Conservation (phyloP, 2,329 filamentous ascomycete genomes). For the Arthrobotrys entomopaga region DNA sequence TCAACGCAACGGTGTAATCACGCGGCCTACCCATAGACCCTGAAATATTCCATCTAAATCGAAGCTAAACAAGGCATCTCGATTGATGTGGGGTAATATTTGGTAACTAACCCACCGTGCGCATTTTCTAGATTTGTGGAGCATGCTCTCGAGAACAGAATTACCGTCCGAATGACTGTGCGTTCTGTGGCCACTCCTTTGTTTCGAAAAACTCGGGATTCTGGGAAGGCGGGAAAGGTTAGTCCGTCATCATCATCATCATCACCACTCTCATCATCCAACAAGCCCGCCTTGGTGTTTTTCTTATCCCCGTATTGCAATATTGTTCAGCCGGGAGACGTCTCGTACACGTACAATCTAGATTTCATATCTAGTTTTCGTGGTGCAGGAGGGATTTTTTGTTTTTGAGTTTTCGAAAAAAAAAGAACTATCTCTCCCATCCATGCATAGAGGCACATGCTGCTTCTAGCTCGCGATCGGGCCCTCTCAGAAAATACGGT, state of each 20-base stretch:
- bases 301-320: constrained; percentile 7
- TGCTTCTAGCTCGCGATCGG: constrained; percentile 1
- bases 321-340: constrained; percentile 29
- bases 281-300: not conserved
- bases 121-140: constrained; percentile 63
- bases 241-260: constrained; percentile 20
- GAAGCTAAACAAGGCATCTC: constrained; percentile 40
- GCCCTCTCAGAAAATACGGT: constrained; percentile 15
- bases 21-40: constrained; percentile 33
- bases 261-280: constrained; percentile 4
- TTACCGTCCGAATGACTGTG: constrained; percentile 79
- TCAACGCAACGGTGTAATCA: constrained; percentile 33
- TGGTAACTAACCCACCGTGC: constrained; percentile 28
- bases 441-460: constrained; percentile 51
- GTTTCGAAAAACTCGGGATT: constrained; percentile 77
- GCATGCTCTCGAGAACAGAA: constrained; percentile 83
- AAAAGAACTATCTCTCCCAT: constrained; percentile 9
- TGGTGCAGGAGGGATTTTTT: constrained; percentile 53
- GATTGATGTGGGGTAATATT: constrained; percentile 45
- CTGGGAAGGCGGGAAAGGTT: constrained; percentile 81
- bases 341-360: constrained; percentile 24
- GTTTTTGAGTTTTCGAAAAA: constrained; percentile 16
- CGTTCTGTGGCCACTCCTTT: constrained; percentile 76
- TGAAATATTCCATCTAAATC: constrained; percentile 45
- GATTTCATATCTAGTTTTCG: constrained; percentile 41